These are phyloP conservation scores for Aspergillus arachidicola DNA, from an alignment of 2,329 filamentous ascomycete genomes.

Conservation along the genomic window DNA sequence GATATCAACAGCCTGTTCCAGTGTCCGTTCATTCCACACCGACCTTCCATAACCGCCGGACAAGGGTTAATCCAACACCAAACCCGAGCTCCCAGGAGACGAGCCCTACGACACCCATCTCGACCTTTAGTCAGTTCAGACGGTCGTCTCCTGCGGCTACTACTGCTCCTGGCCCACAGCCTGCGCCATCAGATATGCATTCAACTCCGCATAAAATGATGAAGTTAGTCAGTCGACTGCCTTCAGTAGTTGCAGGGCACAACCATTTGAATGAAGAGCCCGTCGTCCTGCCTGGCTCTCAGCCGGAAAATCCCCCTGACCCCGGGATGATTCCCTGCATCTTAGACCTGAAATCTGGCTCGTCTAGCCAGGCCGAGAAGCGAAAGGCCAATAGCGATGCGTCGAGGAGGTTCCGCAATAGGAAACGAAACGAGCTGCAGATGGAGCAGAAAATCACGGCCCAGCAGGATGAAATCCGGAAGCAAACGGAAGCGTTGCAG, in stretches of 20 bases:
- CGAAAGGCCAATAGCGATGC: conserved; percentile 47
- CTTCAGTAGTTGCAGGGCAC: conserved; percentile 24
- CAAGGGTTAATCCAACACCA: conserved; percentile 34
- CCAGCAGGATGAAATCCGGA: conserved; percentile 42
- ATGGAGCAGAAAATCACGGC: conserved; percentile 40
- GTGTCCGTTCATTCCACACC: conserved; percentile 37
- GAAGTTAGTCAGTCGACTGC: conserved; percentile 30
- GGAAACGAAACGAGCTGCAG: conserved; percentile 44
- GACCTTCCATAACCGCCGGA: conserved; percentile 33
- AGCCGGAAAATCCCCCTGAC: conserved; percentile 16
- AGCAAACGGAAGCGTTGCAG: conserved; percentile 31
- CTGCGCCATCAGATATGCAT: conserved; percentile 16
- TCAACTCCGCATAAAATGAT: conserved; percentile 17
- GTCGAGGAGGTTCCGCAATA: conserved; percentile 44
- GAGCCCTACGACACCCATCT: conserved; percentile 38
- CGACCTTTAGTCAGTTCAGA: conserved; percentile 34
- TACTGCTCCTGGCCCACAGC: conserved; percentile 22
- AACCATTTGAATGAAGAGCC: conserved; percentile 23
- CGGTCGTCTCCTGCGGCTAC: conserved; percentile 33
- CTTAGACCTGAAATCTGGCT: conserved; percentile 45
- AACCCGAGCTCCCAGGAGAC: conserved; percentile 38
- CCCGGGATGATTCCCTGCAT: conserved; percentile 40
- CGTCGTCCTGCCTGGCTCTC: conserved; percentile 14
- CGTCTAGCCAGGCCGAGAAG: conserved; percentile 44
- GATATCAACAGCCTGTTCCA: conserved; percentile 17